phyloP scores from a whole-genome alignment of 129 eudicot species.

The Flaveria sonorensis region DNA sequence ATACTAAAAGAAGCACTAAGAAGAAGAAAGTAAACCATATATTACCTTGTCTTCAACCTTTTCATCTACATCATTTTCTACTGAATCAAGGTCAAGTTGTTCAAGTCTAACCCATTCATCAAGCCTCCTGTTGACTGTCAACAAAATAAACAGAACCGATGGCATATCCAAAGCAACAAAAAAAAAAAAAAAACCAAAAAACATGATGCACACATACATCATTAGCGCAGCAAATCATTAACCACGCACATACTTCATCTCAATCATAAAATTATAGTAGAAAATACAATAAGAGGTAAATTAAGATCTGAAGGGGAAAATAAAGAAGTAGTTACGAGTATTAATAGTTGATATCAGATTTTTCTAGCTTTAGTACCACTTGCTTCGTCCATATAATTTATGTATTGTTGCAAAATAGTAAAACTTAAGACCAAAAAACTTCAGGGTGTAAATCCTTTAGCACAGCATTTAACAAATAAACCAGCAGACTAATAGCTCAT shows the following conservation, averaged over 20 bases:
- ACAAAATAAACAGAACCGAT: constrained; percentile 5
- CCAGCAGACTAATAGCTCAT: constrained; percentile 12
- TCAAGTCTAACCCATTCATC: constrained; percentile 99
- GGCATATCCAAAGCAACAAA: constrained; percentile 17
- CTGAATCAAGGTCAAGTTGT: constrained; percentile 94
- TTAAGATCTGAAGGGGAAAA: not conserved
- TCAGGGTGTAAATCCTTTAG: not conserved
- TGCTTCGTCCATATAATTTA: not conserved
- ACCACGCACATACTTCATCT: not conserved
- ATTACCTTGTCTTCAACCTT: constrained; percentile 98
- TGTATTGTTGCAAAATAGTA: not conserved
- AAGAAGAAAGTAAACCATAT: not conserved
- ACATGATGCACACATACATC: not conserved
- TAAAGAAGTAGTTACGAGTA: not conserved
- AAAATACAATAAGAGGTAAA: not conserved
- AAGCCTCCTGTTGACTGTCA: constrained; percentile 91
- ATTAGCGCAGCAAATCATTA: not conserved
- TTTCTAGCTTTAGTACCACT: not conserved
- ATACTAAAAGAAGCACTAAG: not conserved
- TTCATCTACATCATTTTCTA: constrained; percentile 89
- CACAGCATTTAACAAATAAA: not conserved
- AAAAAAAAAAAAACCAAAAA: not conserved
- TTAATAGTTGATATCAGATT: not conserved
- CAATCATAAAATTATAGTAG: not conserved
- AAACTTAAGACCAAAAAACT: not conserved